Percentiles rank a stretch among this genome's conserved stretches.
phyloP scores from a whole-genome alignment of 768 basidiomycete species.

The Boletus sp. region DNA sequence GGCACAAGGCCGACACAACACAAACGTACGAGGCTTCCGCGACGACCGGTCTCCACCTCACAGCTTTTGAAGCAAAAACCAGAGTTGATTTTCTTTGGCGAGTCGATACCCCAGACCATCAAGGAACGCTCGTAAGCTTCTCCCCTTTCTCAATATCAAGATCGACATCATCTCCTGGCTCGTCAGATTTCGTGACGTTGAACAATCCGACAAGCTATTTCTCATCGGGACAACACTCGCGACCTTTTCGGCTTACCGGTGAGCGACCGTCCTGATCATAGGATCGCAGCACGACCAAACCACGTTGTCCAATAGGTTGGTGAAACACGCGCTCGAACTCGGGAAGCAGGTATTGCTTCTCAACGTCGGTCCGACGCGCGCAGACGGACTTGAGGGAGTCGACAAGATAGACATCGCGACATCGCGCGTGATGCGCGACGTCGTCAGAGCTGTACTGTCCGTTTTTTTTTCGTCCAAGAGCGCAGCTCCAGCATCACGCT shows the following conservation, averaged over 20 bases:
- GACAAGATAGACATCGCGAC: constrained; percentile 79
- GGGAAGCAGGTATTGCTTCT: constrained; percentile 78
- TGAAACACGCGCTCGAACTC: constrained; percentile 75
- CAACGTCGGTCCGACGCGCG: constrained; percentile 87
- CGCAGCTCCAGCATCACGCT: background rate
- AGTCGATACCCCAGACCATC: constrained; percentile 67
- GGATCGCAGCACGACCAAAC: background rate
- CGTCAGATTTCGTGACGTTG: constrained; percentile 55
- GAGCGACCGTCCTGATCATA: background rate
- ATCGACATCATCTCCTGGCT: background rate
- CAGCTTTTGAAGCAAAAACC: constrained; percentile 60
- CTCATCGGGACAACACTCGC: constrained; percentile 89
- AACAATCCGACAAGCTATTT: constrained; percentile 64
- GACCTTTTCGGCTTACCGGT: constrained; percentile 92
- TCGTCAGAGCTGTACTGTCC: constrained; percentile 59
- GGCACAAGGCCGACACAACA: constrained; percentile 52
- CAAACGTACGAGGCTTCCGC: constrained; percentile 46
- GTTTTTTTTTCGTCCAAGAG: constrained; percentile 26
- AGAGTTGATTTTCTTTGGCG: constrained; percentile 85
- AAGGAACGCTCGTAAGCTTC: constrained; percentile 68
- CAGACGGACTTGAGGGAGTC: constrained; percentile 63
- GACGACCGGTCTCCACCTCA: constrained; percentile 20
- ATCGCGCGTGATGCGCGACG: constrained; percentile 70
- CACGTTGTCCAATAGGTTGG: constrained; percentile 46
- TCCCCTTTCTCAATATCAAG: background rate